Evolutionary conservation across 805 yeast genomes (phyloP).

Genomic region (Candida patagonica): DNA sequence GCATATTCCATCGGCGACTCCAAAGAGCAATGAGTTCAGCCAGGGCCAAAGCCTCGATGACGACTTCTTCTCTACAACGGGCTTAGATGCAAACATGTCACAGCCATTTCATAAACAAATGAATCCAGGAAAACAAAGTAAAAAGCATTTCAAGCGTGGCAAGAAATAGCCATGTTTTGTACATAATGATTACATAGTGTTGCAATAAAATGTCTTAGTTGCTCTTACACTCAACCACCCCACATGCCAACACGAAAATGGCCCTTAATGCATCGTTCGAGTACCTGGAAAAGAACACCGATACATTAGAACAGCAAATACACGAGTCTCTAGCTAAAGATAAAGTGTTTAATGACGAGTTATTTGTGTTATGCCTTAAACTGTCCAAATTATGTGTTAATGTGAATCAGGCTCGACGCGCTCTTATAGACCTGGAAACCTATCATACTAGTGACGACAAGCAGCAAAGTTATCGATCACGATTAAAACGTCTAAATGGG

Average conservation of each 20-base stretch:
- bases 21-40: slow-evolving; percentile 38
- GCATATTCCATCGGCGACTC: slow-evolving; percentile 37
- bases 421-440: slow-evolving; percentile 15
- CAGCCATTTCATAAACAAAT: slow-evolving; percentile 58
- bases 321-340: neutral
- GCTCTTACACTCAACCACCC: neutral
- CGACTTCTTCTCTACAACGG: slow-evolving; percentile 70
- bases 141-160: slow-evolving; percentile 69
- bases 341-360: slow-evolving; percentile 7
- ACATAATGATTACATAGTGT: neutral
- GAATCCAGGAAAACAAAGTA: slow-evolving; percentile 27
- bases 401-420: slow-evolving; percentile 16
- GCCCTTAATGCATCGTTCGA: neutral
- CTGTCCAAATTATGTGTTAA: slow-evolving; percentile 13
- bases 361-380: slow-evolving; percentile 13
- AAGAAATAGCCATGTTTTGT: slow-evolving; percentile 32
- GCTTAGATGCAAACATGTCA: slow-evolving; percentile 51
- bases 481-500: neutral
- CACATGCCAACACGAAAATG: neutral
- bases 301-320: neutral
- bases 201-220: neutral
- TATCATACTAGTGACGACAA: neutral
- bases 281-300: neutral
- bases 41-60: slow-evolving; percentile 69
- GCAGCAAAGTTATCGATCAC: neutral